phyloP scores from a whole-genome alignment of 768 basidiomycete genomes.

The Xerocomellus intermedius region DNA sequence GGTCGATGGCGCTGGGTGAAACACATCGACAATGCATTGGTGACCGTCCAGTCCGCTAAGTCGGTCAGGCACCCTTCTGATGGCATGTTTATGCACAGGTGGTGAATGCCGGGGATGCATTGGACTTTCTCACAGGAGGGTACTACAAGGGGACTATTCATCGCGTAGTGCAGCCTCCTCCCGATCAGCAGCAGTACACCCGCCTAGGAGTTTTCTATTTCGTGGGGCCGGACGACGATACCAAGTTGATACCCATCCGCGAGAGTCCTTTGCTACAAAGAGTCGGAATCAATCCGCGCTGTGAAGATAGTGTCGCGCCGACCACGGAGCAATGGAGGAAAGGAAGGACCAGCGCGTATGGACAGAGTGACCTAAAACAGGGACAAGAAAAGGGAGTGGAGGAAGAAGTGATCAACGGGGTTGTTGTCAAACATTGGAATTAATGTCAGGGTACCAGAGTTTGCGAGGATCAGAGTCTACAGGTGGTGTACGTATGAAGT shows the following conservation, averaged over 20 bases:
- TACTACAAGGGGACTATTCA: conserved; percentile 61
- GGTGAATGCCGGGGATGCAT: conserved; percentile 57
- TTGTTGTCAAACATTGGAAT: conserved; percentile 58
- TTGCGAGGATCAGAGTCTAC: too few species aligned
- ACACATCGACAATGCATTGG: conserved; percentile 58
- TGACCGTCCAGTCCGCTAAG: conserved; percentile 19
- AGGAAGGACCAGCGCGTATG: conserved; percentile 51
- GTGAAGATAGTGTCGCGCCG: conserved; percentile 42
- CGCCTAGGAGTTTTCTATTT: conserved; percentile 64
- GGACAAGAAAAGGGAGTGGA: conserved; percentile 45
- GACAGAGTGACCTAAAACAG: conserved; percentile 43
- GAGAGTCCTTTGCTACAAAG: conserved; percentile 50
- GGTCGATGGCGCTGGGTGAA: conserved; percentile 57
- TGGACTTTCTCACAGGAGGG: conserved; percentile 61
- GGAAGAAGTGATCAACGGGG: conserved; percentile 53
- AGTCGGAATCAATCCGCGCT: conserved; percentile 39
- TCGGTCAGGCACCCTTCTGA: not conserved
- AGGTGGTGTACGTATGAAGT: not conserved
- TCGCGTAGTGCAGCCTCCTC: conserved; percentile 58
- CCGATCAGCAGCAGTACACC: conserved; percentile 47
- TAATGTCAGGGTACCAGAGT: conserved; percentile 19
- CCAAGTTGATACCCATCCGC: conserved; percentile 42
- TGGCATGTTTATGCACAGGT: conserved; percentile 35
- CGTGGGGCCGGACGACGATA: conserved; percentile 48
- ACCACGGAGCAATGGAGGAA: conserved; percentile 55